These are phyloP conservation scores for Elongisporangium anandrum DNA, from an alignment of 352 stramenopile genomes.

Conservation along the genomic window DNA sequence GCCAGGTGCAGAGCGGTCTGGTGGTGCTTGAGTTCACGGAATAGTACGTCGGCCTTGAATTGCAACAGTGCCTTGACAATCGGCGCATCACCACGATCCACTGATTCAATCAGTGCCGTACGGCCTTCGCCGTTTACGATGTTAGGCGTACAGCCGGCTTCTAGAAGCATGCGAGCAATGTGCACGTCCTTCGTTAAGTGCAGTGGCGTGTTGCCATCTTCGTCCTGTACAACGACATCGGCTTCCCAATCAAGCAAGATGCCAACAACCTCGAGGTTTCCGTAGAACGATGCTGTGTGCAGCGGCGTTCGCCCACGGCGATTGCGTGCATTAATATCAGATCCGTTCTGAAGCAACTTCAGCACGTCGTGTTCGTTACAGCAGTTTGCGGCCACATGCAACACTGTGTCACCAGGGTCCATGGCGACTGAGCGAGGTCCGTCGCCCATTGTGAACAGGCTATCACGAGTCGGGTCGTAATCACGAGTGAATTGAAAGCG, in stretches of 20 bases:
- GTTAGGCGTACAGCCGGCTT: constrained; percentile 79
- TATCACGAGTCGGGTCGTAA: constrained; percentile 27
- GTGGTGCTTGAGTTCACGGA: constrained; percentile 83
- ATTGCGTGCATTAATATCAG: constrained; percentile 82
- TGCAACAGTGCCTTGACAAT: constrained; percentile 77
- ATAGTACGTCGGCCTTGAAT: constrained; percentile 82
- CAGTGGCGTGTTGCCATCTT: constrained; percentile 81
- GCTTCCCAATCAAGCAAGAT: constrained; percentile 82
- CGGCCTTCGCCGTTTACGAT: constrained; percentile 80
- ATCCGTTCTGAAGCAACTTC: constrained; percentile 83
- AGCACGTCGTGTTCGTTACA: constrained; percentile 84
- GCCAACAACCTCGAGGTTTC: constrained; percentile 76
- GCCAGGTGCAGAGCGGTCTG: constrained; percentile 81
- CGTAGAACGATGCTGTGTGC: constrained; percentile 77
- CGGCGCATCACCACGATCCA: constrained; percentile 64
- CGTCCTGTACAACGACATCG: constrained; percentile 71
- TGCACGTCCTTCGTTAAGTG: constrained; percentile 77
- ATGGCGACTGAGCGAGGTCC: constrained; percentile 74
- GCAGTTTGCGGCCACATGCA: constrained; percentile 84
- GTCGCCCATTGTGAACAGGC: constrained; percentile 28
- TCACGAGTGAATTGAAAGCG: constrained; percentile 85
- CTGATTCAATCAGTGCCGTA: constrained; percentile 74
- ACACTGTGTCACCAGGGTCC: constrained; percentile 81
- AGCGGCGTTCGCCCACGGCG: constrained; percentile 72
- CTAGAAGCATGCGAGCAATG: constrained; percentile 75